Evolutionary conservation across 148 eudicot species (phyloP), one percentile per base, ranked within the genome.

Genomic region (Camellia sinensis): DNA sequence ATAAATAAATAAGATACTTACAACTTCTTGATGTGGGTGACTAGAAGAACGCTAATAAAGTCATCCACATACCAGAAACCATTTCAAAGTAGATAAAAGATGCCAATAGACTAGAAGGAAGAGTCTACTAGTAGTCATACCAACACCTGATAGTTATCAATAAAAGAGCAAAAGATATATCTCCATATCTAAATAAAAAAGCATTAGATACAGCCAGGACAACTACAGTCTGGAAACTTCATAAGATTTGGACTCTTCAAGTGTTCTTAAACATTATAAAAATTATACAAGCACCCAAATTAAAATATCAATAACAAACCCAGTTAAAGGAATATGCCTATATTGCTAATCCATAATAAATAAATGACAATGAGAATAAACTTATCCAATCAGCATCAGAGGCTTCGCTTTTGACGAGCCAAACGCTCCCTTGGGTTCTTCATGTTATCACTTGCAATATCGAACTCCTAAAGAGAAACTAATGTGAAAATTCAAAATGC

Each of bases 381-480:
- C 87, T 84, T 53, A 87, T 98, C 99, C 79, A 93, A 84, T 69
- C 98, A 86, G 46, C 94, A 86, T 60, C 85, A 79, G 65, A 96
- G 88, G 84, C 88, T 96, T 86, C 88, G 91, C 84, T 96, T 96
- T 68, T 96, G 99, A 14, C 94, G 85, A 41, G 97, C 97, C 82
- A 96, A 83, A 60, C 98, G 66, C 69, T 96, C 97, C 85, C 84
- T 89, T 11, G 99, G 88, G 69, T 89, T 93, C 84, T 88, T 96
- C 77, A 84, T 84, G 74, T 56, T 87, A 75, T 92, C 99, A 79
- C 77, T 91, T 64, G 79, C 89, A 71, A 96, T 80, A 81, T 96
- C 99, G 72, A 88, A 96, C 82, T 96, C 99, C 90, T 89, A 67
- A 66, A 77, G 80, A 64, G 37, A 50, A 60, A 67, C 22, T 1